A percentile compares a stretch with the other conserved stretches of the same genome.
These are phyloP conservation scores for Brassica napus DNA, from an alignment of 345 rosid species.

Conservation along the genomic window DNA sequence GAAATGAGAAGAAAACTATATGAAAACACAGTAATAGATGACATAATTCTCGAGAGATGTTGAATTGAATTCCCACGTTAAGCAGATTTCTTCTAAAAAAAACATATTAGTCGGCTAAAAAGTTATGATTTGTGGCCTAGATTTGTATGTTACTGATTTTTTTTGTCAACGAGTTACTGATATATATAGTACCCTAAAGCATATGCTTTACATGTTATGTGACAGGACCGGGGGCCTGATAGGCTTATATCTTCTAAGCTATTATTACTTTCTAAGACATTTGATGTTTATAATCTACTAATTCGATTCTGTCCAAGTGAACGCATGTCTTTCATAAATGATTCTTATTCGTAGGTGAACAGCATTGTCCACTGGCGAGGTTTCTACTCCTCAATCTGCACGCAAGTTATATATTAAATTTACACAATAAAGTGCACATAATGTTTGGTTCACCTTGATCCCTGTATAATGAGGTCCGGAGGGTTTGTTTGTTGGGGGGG, in stretches of 20 bases:
- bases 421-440: neutral
- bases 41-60: neutral
- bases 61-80: too few relatives aligned
- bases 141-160: too few relatives aligned
- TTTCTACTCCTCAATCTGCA: conserved; percentile 77
- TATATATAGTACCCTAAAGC: too few relatives aligned
- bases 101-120: too few relatives aligned
- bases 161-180: too few relatives aligned
- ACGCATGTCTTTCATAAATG: neutral
- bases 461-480: neutral
- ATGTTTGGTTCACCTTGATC: neutral
- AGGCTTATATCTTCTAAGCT: neutral
- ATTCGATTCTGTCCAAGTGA: neutral
- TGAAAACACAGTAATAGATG: neutral
- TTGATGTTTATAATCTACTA: too few relatives aligned
- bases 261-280: too few relatives aligned
- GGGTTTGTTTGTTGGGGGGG: too few relatives aligned
- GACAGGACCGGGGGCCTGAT: too few relatives aligned
- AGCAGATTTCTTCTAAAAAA: too few relatives aligned
- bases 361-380: conserved; percentile 87
- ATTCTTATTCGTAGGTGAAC: conserved; percentile 55
- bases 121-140: too few relatives aligned
- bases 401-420: conserved; percentile 48
- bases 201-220: too few relatives aligned
- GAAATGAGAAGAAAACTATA: neutral